phyloP scores from a whole-genome alignment of 257 asterid genomes.

The Solanum chaucha region DNA sequence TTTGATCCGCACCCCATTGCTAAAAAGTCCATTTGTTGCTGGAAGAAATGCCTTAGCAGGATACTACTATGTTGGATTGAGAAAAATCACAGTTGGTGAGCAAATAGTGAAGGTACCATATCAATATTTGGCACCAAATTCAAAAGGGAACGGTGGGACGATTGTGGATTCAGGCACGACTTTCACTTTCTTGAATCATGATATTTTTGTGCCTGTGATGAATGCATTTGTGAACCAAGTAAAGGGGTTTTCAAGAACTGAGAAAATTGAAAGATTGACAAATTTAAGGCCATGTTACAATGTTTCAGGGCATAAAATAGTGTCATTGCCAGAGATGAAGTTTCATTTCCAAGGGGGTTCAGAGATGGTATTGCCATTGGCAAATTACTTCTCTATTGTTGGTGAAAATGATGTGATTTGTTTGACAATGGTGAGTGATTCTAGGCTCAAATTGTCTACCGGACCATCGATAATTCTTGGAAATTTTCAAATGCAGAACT shows the following conservation, averaged over 20 bases:
- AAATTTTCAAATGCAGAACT: constrained; percentile 77
- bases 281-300: constrained; percentile 72
- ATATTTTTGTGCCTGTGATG: constrained; percentile 22
- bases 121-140: constrained; percentile 30
- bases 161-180: constrained; percentile 88
- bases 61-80: constrained; percentile 55
- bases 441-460: constrained; percentile 19
- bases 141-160: constrained; percentile 66
- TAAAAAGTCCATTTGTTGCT: constrained; percentile 26
- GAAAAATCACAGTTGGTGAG: constrained; percentile 58
- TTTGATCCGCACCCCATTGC: constrained; percentile 42
- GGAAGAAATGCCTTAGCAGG: constrained; percentile 22
- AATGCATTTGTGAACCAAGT: constrained; percentile 40
- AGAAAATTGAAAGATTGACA: constrained; percentile 29
- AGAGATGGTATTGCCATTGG: constrained; percentile 56
- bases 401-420: constrained; percentile 33
- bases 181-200: constrained; percentile 43
- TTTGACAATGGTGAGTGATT: constrained; percentile 44
- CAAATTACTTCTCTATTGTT: constrained; percentile 49
- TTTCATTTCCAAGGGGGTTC: constrained; percentile 81
- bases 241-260: constrained; percentile 32
- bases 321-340: constrained; percentile 42
- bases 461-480: constrained; percentile 86
- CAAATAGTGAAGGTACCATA: constrained; percentile 22
- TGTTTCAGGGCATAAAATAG: constrained; percentile 25